Evolutionary conservation across 768 basidiomycete genomes (phyloP).

Genomic region (Macrocybe gigantea): DNA sequence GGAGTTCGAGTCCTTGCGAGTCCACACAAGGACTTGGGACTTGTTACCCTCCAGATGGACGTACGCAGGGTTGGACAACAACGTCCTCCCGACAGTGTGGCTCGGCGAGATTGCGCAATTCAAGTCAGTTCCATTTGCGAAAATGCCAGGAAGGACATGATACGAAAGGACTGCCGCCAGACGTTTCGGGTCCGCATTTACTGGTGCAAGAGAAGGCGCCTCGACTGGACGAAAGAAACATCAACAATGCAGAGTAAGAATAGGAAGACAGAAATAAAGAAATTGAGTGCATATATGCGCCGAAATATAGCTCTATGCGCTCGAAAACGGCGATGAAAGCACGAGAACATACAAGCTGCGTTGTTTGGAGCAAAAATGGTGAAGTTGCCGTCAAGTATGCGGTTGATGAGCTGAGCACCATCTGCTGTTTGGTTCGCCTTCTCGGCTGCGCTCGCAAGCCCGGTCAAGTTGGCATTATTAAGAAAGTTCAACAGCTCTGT

Average conservation of each 20-base stretch:
- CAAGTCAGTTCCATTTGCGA: slow-evolving; percentile 15
- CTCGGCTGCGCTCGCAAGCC: slow-evolving; percentile 6
- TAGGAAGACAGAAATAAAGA: neutral
- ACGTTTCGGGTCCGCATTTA: slow-evolving; percentile 1
- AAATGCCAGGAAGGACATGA: slow-evolving; percentile 14
- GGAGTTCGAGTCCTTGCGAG: slow-evolving; percentile 26
- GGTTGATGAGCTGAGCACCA: slow-evolving; percentile 6
- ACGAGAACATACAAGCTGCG: slow-evolving; percentile 11
- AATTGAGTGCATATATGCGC: neutral
- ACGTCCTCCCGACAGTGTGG: slow-evolving; percentile 57
- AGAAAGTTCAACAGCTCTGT: slow-evolving; percentile 7
- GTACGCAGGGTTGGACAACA: slow-evolving; percentile 42
- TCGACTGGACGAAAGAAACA: slow-evolving; percentile 7
- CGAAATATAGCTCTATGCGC: neutral
- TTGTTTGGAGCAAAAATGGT: slow-evolving; percentile 17
- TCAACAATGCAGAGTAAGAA: neutral
- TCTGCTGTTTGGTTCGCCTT: slow-evolving; percentile 5
- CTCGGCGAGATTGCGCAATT: slow-evolving; percentile 42
- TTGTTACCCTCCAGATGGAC: slow-evolving; percentile 54
- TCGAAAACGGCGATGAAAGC: neutral
- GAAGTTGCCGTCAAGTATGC: slow-evolving; percentile 9
- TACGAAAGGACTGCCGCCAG: slow-evolving; percentile 13
- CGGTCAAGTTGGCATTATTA: slow-evolving; percentile 6
- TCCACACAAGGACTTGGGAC: slow-evolving; percentile 51
- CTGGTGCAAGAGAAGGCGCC: slow-evolving; percentile 1